Percentiles rank a stretch among this genome's conserved stretches.
phyloP scores from a whole-genome alignment of 805 yeast species.

The Ogataea angusta region DNA sequence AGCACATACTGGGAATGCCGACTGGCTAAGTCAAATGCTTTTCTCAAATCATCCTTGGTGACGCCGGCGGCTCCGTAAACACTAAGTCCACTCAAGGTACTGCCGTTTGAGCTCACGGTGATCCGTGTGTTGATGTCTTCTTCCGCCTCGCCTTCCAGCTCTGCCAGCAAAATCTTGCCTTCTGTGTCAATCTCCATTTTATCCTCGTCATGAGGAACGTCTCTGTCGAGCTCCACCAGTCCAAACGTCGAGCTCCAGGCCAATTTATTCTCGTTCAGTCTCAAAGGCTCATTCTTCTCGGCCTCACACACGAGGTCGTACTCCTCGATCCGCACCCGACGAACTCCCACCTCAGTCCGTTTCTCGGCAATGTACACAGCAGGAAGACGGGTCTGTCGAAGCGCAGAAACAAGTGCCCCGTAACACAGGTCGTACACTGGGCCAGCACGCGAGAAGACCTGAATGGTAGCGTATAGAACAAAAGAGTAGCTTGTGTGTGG shows the following conservation, averaged over 20 bases:
- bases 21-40: slow-evolving; percentile 46
- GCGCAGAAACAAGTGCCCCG: slow-evolving; percentile 62
- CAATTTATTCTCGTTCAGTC: slow-evolving; percentile 35
- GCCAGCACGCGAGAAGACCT: slow-evolving; percentile 77
- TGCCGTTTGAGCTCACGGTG: slow-evolving; percentile 36
- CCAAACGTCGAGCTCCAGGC: slow-evolving; percentile 61
- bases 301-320: slow-evolving; percentile 59
- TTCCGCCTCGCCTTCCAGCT: slow-evolving; percentile 83
- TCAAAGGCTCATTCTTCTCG: slow-evolving; percentile 35
- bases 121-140: slow-evolving; percentile 61
- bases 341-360: slow-evolving; percentile 38
- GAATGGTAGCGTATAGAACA: slow-evolving; percentile 68
- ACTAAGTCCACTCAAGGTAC: slow-evolving; percentile 41
- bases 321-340: slow-evolving; percentile 39
- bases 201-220: slow-evolving; percentile 36
- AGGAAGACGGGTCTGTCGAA: slow-evolving; percentile 61
- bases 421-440: slow-evolving; percentile 78
- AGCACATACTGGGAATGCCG: slow-evolving; percentile 42
- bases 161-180: slow-evolving; percentile 53
- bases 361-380: slow-evolving; percentile 63
- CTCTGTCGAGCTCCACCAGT: slow-evolving; percentile 36
- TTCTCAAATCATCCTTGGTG: slow-evolving; percentile 43
- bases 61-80: slow-evolving; percentile 49
- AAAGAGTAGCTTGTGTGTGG: slow-evolving; percentile 48
- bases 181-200: slow-evolving; percentile 30